A percentile compares a stretch with the other conserved stretches of the same genome.
Conservation (phyloP, 2,329 filamentous ascomycete genomes). For the Penicillium sp. region DNA sequence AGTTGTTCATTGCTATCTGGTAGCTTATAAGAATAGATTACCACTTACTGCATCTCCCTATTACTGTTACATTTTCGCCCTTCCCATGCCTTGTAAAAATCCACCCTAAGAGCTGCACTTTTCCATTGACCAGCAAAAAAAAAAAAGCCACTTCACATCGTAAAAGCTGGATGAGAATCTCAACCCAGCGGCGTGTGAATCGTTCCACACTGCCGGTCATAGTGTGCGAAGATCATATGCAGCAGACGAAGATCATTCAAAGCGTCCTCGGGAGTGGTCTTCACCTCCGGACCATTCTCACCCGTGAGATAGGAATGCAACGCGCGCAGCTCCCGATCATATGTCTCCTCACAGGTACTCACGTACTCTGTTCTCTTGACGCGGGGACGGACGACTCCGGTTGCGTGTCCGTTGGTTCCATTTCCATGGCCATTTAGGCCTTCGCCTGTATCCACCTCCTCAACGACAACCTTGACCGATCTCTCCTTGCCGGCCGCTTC, state of each 20-base stretch:
- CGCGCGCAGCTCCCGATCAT: constrained; percentile 33
- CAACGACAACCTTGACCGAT: constrained; percentile 45
- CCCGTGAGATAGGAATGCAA: constrained; percentile 34
- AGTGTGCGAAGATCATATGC: constrained; percentile 34
- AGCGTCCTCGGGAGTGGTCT: constrained; percentile 36
- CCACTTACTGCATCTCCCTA: background rate
- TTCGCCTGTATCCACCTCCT: constrained; percentile 26
- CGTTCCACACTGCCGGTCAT: constrained; percentile 34
- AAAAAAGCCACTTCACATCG: background rate
- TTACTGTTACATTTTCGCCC: background rate
- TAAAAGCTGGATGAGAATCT: background rate
- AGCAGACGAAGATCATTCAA: constrained; percentile 35
- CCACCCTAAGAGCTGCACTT: background rate
- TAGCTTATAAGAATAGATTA: background rate
- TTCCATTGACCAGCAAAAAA: background rate
- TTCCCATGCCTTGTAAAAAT: background rate
- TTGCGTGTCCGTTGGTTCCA: background rate
- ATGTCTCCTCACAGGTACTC: constrained; percentile 37
- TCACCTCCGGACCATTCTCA: constrained; percentile 16
- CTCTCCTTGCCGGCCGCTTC: constrained; percentile 46
- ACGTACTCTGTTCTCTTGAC: constrained; percentile 26
- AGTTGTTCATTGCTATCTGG: background rate
- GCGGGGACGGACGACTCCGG: background rate
- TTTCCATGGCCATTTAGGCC: constrained; percentile 6
- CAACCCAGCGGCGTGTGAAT: constrained; percentile 33